Evolutionary conservation across 2,329 filamentous ascomycete species (phyloP).

Genomic region (Colletotrichum cereale): DNA sequence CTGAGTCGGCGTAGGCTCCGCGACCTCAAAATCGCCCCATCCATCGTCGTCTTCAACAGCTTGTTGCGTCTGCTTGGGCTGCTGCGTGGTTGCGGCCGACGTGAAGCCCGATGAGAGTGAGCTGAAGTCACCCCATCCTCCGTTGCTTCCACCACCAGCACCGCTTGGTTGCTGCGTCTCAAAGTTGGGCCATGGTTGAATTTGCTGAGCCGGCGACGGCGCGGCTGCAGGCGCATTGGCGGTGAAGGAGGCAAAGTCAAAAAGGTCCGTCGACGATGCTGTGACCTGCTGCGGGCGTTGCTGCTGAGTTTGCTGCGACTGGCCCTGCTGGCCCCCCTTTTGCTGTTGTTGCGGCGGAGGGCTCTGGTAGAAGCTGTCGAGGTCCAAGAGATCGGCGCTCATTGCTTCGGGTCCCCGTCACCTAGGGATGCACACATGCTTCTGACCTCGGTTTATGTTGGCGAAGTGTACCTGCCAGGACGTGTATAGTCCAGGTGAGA

Average conservation of each 20-base stretch:
- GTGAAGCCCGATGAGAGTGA: constrained; percentile 33
- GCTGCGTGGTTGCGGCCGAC: constrained; percentile 40
- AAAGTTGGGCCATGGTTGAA: constrained; percentile 50
- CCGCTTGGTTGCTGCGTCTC: constrained; percentile 44
- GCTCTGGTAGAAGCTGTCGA: constrained; percentile 62
- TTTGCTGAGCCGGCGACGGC: constrained; percentile 37
- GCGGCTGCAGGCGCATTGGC: constrained; percentile 28
- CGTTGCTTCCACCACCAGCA: constrained; percentile 23
- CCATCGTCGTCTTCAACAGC: constrained; percentile 70
- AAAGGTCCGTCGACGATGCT: constrained; percentile 45
- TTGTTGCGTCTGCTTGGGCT: constrained; percentile 12
- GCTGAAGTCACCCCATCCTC: constrained; percentile 43
- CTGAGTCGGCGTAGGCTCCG: constrained; percentile 50
- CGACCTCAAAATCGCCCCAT: constrained; percentile 77
- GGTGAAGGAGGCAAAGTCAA: constrained; percentile 44
- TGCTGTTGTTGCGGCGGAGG: constrained; percentile 45
- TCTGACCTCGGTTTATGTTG: not conserved
- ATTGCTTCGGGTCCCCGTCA: constrained; percentile 53
- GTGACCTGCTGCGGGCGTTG: constrained; percentile 39
- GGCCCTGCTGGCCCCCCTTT: constrained; percentile 35
- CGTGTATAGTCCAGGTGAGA: not conserved
- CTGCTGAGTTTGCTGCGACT: constrained; percentile 35
- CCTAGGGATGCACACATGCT: constrained; percentile 32
- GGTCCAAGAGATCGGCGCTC: constrained; percentile 76
- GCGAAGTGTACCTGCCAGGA: not conserved